phyloP scores from a whole-genome alignment of 306 rosid species.

The Sphenostylis stenocarpa region DNA sequence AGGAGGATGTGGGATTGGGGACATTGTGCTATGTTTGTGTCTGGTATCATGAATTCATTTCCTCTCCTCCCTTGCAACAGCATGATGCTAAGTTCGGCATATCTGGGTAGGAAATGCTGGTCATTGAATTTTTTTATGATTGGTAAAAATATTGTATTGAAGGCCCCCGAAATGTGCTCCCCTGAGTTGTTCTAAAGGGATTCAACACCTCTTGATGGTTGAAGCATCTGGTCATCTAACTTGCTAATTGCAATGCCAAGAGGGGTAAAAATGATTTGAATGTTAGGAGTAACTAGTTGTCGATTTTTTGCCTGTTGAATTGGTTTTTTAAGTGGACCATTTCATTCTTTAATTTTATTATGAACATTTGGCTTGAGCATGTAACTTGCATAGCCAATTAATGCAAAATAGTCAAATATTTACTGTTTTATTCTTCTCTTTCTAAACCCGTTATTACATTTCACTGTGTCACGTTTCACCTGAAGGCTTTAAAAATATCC shows the following conservation, averaged over 20 bases:
- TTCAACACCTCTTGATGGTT: constrained; percentile 1
- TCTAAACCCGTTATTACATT: too few relatives aligned
- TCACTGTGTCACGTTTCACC: neutral
- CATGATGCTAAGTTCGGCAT: neutral
- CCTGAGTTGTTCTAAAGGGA: neutral
- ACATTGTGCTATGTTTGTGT: neutral
- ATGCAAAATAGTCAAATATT: neutral
- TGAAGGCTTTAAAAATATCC: neutral
- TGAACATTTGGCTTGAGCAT: neutral
- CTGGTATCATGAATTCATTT: neutral
- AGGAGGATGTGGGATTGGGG: constrained; percentile 11
- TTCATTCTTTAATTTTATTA: neutral
- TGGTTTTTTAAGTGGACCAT: neutral
- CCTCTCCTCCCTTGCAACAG: neutral
- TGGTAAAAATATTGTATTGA: neutral
- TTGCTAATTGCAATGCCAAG: neutral
- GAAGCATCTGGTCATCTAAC: neutral
- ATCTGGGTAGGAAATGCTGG: neutral
- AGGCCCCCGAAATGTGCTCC: neutral
- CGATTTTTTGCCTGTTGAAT: neutral
- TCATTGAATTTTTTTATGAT: neutral
- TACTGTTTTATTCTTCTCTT: too few relatives aligned
- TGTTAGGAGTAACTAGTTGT: neutral
- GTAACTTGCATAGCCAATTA: neutral
- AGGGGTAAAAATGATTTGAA: neutral